These are phyloP conservation scores for maize (Zea mays) DNA, from an alignment of 176 grass and related monocot species.

Conservation along the genomic window DNA sequence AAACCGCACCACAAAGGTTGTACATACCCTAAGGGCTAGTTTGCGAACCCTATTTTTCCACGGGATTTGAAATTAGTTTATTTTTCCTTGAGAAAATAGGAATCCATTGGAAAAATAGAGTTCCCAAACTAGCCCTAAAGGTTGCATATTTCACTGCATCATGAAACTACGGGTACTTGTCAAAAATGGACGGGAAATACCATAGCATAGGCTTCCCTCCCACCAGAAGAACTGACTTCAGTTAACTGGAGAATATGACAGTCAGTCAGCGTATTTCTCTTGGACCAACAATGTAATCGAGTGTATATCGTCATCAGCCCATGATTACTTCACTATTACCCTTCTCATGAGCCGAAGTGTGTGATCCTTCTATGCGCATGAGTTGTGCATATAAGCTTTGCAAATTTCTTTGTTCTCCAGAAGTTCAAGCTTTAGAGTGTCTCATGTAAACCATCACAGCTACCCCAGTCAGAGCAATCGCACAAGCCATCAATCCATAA, in stretches of 20 bases:
- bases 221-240: not conserved
- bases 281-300: not conserved
- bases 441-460: slow-evolving; percentile 66
- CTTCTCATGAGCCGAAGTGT: not conserved
- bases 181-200: not conserved
- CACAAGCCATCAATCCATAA: slow-evolving; percentile 57
- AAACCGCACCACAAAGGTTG: too few relatives aligned
- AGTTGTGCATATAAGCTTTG: not conserved
- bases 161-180: not conserved
- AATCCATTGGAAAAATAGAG: too few relatives aligned
- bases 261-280: slow-evolving; percentile 13
- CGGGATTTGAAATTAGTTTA: too few relatives aligned
- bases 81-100: too few relatives aligned
- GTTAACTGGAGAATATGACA: not conserved
- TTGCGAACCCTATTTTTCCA: too few relatives aligned
- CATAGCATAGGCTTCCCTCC: not conserved
- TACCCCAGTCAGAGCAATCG: slow-evolving; percentile 60
- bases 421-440: slow-evolving; percentile 62
- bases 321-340: slow-evolving; percentile 6
- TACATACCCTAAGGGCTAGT: too few relatives aligned
- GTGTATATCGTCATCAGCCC: not conserved
- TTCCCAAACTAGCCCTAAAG: too few relatives aligned
- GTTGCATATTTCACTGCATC: not conserved
- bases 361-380: slow-evolving; percentile 14
- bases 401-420: not conserved